A percentile compares a stretch with the other conserved stretches of the same genome.
These are phyloP conservation scores for Penicillium sp. DNA, from an alignment of 2,329 filamentous ascomycete species.

Conservation along the genomic window DNA sequence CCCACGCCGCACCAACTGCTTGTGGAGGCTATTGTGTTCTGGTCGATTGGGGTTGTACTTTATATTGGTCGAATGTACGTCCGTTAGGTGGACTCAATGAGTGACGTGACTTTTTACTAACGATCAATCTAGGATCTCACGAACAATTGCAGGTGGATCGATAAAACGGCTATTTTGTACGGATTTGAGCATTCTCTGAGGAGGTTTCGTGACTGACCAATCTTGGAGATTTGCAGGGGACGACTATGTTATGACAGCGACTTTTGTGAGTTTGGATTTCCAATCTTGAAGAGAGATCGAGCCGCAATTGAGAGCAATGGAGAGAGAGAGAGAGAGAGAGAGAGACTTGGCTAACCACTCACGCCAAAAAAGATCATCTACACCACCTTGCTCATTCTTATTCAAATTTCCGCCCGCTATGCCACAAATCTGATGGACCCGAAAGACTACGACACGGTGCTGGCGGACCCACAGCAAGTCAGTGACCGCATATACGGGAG, in stretches of 20 bases:
- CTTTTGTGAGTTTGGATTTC: slow-evolving; percentile 31
- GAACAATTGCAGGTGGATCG: slow-evolving; percentile 24
- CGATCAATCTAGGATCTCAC: slow-evolving; percentile 16
- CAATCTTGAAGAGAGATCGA: neutral
- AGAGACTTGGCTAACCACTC: neutral
- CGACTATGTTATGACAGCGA: slow-evolving; percentile 34
- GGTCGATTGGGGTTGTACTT: slow-evolving; percentile 26
- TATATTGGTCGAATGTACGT: slow-evolving; percentile 26
- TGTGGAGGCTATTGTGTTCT: slow-evolving; percentile 26
- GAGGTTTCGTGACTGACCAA: neutral
- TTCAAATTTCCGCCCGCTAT: slow-evolving; percentile 34
- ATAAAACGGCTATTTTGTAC: slow-evolving; percentile 26
- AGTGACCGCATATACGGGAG: slow-evolving; percentile 41
- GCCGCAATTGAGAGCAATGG: too few relatives aligned
- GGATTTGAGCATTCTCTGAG: neutral
- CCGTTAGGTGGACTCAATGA: neutral
- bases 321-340: too few relatives aligned
- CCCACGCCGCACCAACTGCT: slow-evolving; percentile 26
- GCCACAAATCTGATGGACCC: slow-evolving; percentile 37
- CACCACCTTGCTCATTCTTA: slow-evolving; percentile 28
- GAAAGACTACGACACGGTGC: slow-evolving; percentile 26
- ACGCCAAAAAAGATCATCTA: slow-evolving; percentile 28
- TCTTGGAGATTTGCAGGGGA: slow-evolving; percentile 22
- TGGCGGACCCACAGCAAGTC: slow-evolving; percentile 37
- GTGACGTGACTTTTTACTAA: slow-evolving; percentile 3